Conservation (phyloP, 495 filamentous ascomycete genomes). For the Penicillium antarcticum region DNA sequence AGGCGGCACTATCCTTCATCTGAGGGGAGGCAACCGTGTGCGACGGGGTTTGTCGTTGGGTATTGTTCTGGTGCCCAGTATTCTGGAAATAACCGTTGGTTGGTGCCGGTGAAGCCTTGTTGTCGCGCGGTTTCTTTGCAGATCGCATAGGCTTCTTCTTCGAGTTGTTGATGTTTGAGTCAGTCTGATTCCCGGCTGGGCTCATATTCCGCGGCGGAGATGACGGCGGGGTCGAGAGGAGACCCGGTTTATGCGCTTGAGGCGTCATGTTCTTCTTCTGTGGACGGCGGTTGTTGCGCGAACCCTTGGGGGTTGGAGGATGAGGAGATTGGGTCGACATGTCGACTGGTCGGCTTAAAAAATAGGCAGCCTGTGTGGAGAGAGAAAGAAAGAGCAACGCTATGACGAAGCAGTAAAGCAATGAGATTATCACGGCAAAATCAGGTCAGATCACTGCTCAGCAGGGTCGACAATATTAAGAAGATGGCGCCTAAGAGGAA, state of each 20-base stretch:
- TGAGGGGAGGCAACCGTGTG: conserved; percentile 45
- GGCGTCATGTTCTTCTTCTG: conserved; percentile 36
- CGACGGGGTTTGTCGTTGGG: conserved; percentile 20
- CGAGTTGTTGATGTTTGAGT: conserved; percentile 28
- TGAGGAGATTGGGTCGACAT: conserved; percentile 44
- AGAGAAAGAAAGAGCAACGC: conserved; percentile 17
- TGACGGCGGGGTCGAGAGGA: conserved; percentile 42
- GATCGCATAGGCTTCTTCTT: conserved; percentile 41
- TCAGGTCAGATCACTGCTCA: conserved; percentile 33
- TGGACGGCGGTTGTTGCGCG: conserved; percentile 37
- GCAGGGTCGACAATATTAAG: conserved; percentile 31
- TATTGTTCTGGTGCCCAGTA: conserved; percentile 5
- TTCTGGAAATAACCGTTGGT: conserved; percentile 5
- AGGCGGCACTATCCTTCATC: conserved; percentile 53
- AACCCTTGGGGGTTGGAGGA: conserved; percentile 37
- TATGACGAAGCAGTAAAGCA: conserved; percentile 15
- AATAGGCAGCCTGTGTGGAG: conserved; percentile 43
- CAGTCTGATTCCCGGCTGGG: conserved; percentile 30
- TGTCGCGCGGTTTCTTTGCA: conserved; percentile 35
- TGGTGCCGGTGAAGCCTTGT: conserved; percentile 24
- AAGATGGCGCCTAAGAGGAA: conserved; percentile 15
- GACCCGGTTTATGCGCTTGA: conserved; percentile 23
- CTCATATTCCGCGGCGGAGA: conserved; percentile 40
- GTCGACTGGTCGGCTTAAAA: conserved; percentile 40
- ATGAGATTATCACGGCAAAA: conserved; percentile 15